phyloP scores from a whole-genome alignment of 306 rosid genomes.

The Cucumis melo region DNA sequence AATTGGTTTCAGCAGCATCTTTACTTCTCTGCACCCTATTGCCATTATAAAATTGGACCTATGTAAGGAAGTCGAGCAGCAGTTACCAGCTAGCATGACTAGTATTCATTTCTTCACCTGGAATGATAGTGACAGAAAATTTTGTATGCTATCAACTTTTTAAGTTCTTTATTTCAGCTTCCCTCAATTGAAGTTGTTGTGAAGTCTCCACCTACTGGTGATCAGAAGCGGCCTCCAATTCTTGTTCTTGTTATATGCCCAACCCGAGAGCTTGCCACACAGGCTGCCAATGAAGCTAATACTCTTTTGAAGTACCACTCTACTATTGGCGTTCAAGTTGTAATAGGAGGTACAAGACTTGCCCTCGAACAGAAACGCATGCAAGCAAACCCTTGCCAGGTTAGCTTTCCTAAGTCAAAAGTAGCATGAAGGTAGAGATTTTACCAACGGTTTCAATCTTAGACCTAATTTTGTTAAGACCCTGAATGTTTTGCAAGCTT shows the following conservation, averaged over 20 bases:
- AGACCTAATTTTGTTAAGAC: not conserved
- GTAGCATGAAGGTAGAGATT: not conserved
- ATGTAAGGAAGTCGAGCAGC: conserved; percentile 3
- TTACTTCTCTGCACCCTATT: not conserved
- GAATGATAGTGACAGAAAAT: not conserved
- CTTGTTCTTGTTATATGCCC: conserved; percentile 87
- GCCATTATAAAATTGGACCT: conserved; percentile 6
- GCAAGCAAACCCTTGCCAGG: conserved; percentile 95
- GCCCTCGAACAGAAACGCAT: conserved; percentile 76
- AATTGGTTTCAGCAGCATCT: conserved; percentile 1
- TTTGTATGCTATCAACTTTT: not conserved
- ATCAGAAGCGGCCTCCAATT: conserved; percentile 69
- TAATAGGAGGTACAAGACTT: conserved; percentile 90
- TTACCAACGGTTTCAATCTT: not conserved
- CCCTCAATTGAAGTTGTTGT: conserved; percentile 82
- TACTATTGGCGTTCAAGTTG: conserved; percentile 83
- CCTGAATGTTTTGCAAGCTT: not conserved
- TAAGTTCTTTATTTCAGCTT: conserved; percentile 45
- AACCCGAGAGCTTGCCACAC: conserved; percentile 88
- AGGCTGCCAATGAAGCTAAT: conserved; percentile 81
- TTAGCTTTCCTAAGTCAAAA: conserved; percentile 11
- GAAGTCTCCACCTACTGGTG: conserved; percentile 49
- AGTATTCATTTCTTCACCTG: not conserved
- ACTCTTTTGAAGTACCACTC: conserved; percentile 75
- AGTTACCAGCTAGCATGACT: not conserved